Percentiles rank a stretch among this genome's conserved stretches.
These are phyloP conservation scores for Pythium brachiatum DNA, from an alignment of 352 stramenopile species.

Conservation along the genomic window DNA sequence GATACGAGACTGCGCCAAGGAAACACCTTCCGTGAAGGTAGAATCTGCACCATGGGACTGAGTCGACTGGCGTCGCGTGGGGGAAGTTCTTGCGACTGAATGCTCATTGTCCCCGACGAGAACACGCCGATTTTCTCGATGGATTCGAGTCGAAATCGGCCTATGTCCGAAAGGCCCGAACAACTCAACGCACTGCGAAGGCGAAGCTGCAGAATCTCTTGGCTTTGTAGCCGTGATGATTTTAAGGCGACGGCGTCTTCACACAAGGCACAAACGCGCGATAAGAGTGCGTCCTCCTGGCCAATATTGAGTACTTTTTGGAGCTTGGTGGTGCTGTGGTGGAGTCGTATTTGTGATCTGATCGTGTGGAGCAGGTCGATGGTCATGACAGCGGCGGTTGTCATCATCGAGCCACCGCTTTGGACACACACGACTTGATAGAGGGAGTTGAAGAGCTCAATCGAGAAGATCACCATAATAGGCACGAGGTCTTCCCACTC, in stretches of 20 bases:
- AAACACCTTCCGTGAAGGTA: no score
- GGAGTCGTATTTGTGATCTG: neutral
- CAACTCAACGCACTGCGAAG: neutral
- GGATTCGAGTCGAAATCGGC: neutral
- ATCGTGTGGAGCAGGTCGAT: neutral
- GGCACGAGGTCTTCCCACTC: conserved; percentile 30
- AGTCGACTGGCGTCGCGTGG: no score
- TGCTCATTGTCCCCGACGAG: neutral
- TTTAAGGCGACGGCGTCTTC: neutral
- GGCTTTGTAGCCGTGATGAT: neutral
- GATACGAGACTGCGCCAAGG: no score
- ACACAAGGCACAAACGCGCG: neutral
- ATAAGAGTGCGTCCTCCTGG: neutral
- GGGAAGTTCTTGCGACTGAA: neutral
- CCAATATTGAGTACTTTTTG: neutral
- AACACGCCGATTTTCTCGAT: neutral
- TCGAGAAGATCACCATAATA: conserved; percentile 27
- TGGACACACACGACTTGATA: conserved; percentile 34
- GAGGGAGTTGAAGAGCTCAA: conserved; percentile 35
- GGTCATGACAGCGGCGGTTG: conserved; percentile 19
- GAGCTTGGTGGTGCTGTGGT: neutral
- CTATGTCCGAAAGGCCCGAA: neutral
- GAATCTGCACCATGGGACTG: no score
- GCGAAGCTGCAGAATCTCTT: neutral
- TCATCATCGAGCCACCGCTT: conserved; percentile 20